Evolutionary conservation across 352 stramenopile genomes (phyloP).

Genomic region (Thalassiosira gravida): DNA sequence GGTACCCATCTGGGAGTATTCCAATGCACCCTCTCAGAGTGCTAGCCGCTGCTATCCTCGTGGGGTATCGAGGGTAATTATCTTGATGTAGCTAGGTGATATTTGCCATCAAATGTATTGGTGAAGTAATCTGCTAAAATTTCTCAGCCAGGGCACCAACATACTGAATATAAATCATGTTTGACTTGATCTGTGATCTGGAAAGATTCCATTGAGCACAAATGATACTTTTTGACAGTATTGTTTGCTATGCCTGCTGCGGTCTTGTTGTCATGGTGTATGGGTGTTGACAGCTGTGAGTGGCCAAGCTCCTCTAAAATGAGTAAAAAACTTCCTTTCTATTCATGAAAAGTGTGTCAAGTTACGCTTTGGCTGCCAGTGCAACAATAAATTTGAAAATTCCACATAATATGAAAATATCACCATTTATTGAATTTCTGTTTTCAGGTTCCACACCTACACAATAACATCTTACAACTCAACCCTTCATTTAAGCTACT

Average conservation of each 20-base stretch:
- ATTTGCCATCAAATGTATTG: background rate
- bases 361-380: background rate
- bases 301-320: background rate
- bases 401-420: constrained; percentile 1
- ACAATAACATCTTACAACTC: too few species aligned
- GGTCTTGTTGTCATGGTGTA: background rate
- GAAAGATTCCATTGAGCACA: background rate
- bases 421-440: background rate
- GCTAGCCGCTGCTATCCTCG: background rate
- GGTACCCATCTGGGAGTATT: too few species aligned
- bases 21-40: background rate
- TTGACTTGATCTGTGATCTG: background rate
- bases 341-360: constrained; percentile 1
- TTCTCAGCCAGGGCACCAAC: background rate
- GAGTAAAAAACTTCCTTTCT: constrained; percentile 1
- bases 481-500: too few species aligned
- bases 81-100: background rate
- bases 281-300: constrained; percentile 1
- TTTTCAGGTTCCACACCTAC: too few species aligned
- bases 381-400: constrained; percentile 2
- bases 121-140: background rate
- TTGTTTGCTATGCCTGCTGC: background rate
- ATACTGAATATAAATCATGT: background rate
- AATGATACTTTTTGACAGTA: background rate
- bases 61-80: background rate